Base-by-base conservation (phyloP, 176 grass and related monocot species). In the Oryza australiensis region DNA sequence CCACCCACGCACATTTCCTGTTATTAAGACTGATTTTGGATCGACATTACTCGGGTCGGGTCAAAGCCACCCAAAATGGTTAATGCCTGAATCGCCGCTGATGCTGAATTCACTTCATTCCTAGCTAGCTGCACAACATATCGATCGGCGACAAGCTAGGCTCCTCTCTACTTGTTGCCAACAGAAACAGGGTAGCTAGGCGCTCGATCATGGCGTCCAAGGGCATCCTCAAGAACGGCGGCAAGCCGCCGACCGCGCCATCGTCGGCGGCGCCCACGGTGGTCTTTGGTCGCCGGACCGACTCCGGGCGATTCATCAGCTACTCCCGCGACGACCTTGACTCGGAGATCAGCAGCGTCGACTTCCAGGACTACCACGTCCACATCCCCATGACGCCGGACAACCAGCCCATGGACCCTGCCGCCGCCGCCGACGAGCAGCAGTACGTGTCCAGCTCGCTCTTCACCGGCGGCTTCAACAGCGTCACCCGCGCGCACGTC, bases 391-490 rank as follows among this genome's bases (percentile, higher is more conserved):
- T 92, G 96, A 95, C 96, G 10, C 96, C 96, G 7, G 96, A 99
- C 84, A 94, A 99, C 86, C 89, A 93, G 81, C 87, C 86, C 29
- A 94, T 93, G 92, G 95, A 99, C 65, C 90, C 91, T 9, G 76
- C 43, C 67, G 83, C 80, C 68, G 83, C 80, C 76, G 80, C 78
- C 76, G 88, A 76, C 24, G 88, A 93, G 29, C 89, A 93, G 68
- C 85, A 89, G 48, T 93, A 93, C 79, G 90, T 92, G 41, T 93
- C 91, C 35, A 88, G 83, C 80, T 99, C 96, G 0, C 84, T 99
- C 87, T 99, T 99, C 87, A 95, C 96, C 34, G 96, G 96, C 23
- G 96, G 96, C 51, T 99, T 99, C 87, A 99, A 99, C 75, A 91
- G 73, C 66, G 96, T 87, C 35, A 99, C 93, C 62, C 87, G 93